Percentiles rank a stretch among this genome's conserved stretches.
These are phyloP conservation scores for Eucalyptus microcorys DNA, from an alignment of 345 rosid species.

Conservation along the genomic window DNA sequence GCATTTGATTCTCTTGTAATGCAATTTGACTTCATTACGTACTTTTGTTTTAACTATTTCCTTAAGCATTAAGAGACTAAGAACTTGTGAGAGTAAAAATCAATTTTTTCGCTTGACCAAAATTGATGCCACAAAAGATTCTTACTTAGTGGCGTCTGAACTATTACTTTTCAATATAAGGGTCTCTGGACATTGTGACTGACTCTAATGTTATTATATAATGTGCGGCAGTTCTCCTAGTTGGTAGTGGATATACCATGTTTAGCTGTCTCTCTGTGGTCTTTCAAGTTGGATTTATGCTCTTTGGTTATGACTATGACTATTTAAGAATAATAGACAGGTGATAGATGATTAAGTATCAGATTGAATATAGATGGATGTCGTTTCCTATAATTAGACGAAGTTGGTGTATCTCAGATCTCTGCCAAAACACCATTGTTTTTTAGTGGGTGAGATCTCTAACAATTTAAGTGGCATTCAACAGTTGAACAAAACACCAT, in stretches of 20 bases:
- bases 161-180: background rate
- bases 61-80: background rate
- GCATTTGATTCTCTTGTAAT: background rate
- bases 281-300: background rate
- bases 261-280: background rate
- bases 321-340: background rate
- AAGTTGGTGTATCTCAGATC: background rate
- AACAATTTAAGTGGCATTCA: background rate
- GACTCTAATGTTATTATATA: background rate
- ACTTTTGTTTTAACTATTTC: background rate
- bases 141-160: background rate
- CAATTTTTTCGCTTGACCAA: background rate
- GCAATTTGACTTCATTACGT: background rate
- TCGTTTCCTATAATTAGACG: background rate
- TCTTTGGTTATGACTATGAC: background rate
- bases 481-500: background rate
- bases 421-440: background rate
- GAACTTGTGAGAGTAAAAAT: background rate
- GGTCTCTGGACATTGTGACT: background rate
- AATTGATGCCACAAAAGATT: background rate
- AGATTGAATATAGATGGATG: background rate
- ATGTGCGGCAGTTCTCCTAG: background rate
- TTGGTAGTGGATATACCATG: background rate
- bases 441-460: background rate
- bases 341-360: background rate